Evolutionary conservation across 2,329 filamentous ascomycete genomes (phyloP).

Genomic region (Dothidotthia symphoricarpi): DNA sequence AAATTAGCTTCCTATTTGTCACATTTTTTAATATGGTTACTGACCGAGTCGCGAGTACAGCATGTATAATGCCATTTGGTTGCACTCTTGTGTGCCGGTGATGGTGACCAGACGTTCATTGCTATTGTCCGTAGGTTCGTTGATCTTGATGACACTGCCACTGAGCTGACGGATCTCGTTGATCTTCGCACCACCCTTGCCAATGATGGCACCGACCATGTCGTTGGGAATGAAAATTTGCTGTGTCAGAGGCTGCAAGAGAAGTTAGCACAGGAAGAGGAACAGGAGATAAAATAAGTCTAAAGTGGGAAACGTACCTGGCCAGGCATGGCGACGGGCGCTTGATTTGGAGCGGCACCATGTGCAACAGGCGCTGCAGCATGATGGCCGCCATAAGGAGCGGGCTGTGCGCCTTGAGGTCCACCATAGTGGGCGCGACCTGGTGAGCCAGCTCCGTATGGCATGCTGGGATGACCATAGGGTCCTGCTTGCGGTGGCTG

Average conservation of each 20-base stretch:
- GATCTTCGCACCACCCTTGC: constrained; percentile 98
- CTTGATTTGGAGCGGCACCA: constrained; percentile 70
- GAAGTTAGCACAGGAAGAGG: background rate
- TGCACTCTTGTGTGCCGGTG: constrained; percentile 95
- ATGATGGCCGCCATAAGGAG: constrained; percentile 62
- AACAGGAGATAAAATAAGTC: background rate
- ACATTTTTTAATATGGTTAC: constrained; percentile 26
- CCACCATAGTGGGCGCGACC: constrained; percentile 72
- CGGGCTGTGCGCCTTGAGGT: constrained; percentile 64
- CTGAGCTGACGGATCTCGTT: constrained; percentile 97
- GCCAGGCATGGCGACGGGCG: constrained; percentile 63
- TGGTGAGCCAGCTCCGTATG: constrained; percentile 72
- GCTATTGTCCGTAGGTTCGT: constrained; percentile 97
- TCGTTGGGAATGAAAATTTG: constrained; percentile 99
- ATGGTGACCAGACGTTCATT: constrained; percentile 97
- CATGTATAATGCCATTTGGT: constrained; percentile 99
- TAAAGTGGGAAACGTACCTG: constrained; percentile 43
- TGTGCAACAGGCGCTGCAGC: constrained; percentile 54
- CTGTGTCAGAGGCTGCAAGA: constrained; percentile 71
- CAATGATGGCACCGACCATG: constrained; percentile 99
- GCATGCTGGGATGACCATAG: constrained; percentile 61
- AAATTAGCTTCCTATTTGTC: constrained; percentile 4
- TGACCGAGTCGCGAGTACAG: constrained; percentile 93
- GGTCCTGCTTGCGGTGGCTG: constrained; percentile 50
- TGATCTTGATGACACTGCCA: constrained; percentile 99